Evolutionary conservation across 208 protist genomes (phyloP), one percentile per base, ranked within the genome.

Genomic region (Leishmania martiniquensis): DNA sequence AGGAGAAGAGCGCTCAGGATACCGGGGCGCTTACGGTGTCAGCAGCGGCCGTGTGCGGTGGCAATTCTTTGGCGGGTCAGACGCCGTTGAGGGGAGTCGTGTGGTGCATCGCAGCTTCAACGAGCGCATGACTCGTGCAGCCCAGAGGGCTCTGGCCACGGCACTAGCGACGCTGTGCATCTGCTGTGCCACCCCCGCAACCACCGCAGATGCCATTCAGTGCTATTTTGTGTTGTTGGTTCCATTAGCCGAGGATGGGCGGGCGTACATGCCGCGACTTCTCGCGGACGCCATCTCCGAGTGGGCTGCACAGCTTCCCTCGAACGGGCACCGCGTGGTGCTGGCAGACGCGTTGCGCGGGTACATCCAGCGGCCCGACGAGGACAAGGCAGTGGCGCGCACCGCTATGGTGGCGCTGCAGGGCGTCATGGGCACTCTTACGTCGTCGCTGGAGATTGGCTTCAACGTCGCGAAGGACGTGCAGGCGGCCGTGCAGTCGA

Each of bases 151-250:
- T 2, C 81, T 94, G 29, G 80, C 87, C 42, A 86, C 84, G 54
- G 90, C 89, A 13, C 57, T 96, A 25, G 81, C 87, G 32, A 86
- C 86, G 52, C 72, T 92, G 39, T 83, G 91, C 60, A 78, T 62
- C 51, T 62, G 71, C 60, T 85, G 83, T 52, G 78, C 79, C 13
- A 82, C 82, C 51, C 81, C 83, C 10, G 66, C 77, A 39, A 84
- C 76, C 20, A 86, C 90, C 57, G 83, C 76, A 0, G 83, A 86
- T 25, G 89, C 85, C n/a, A 62, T 94, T 55, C 82, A 80, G n/a
- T 85, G 86, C 54, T 68, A 90, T 59, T 92, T 96, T 74, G 85
- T 90, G 49, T 80, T 94, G 15, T 75, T 94, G 17, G 59, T 88
- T 55, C 87, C 92, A 7, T 59, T 83, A 17, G 76, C 74, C 22